phyloP scores from a whole-genome alignment of 257 asterid species.

The Agastache rugosa region DNA sequence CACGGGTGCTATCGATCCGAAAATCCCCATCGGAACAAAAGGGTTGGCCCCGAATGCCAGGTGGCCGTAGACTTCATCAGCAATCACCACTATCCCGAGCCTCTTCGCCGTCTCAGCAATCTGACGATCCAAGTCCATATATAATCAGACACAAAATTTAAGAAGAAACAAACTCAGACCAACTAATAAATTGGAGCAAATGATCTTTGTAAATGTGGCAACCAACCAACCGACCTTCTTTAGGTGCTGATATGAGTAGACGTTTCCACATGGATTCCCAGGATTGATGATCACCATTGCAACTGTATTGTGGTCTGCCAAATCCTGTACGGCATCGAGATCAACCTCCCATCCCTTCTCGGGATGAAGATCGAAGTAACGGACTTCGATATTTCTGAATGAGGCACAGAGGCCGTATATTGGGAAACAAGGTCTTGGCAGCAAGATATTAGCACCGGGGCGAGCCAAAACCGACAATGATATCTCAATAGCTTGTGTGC shows the following conservation, averaged over 20 bases:
- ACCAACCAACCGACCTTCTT: constrained; percentile 67
- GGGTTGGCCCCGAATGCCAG: constrained; percentile 74
- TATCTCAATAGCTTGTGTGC: constrained; percentile 88
- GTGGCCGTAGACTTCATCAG: constrained; percentile 92
- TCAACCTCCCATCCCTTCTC: constrained; percentile 83
- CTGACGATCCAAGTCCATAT: constrained; percentile 39
- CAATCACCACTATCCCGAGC: constrained; percentile 64
- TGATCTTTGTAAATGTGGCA: not conserved
- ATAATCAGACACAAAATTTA: not conserved
- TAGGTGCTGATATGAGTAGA: constrained; percentile 65
- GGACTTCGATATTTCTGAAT: constrained; percentile 66
- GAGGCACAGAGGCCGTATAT: constrained; percentile 73
- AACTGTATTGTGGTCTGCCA: constrained; percentile 80
- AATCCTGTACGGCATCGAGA: constrained; percentile 60
- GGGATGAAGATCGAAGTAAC: constrained; percentile 73
- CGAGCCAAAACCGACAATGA: constrained; percentile 65
- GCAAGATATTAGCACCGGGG: constrained; percentile 77
- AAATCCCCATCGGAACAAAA: constrained; percentile 87
- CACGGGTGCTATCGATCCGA: constrained; percentile 73
- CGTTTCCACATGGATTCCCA: constrained; percentile 95
- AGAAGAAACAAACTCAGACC: not conserved
- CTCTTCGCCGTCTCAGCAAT: constrained; percentile 75
- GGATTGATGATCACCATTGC: constrained; percentile 86
- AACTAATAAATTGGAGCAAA: constrained; percentile 38
- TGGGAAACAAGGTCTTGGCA: constrained; percentile 90